phyloP scores from a whole-genome alignment of 2,329 filamentous ascomycete species.

The Colletotrichum zoysiae region DNA sequence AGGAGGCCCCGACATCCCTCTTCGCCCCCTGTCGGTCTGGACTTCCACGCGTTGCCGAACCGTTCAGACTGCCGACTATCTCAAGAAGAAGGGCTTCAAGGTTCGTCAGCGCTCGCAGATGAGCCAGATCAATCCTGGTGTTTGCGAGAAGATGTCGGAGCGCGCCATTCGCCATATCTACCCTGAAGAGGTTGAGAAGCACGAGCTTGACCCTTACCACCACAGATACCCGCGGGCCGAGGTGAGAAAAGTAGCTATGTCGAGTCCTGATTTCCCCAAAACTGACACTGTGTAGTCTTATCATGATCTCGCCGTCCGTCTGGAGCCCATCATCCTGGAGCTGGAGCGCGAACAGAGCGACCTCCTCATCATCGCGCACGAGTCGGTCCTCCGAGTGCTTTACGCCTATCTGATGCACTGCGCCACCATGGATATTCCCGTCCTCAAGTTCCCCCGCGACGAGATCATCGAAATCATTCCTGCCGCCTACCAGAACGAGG shows the following conservation, averaged over 20 bases:
- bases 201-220: conserved; percentile 95
- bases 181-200: conserved; percentile 91
- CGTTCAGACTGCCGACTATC: conserved; percentile 86
- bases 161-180: conserved; percentile 83
- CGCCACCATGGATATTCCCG: conserved; percentile 93
- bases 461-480: conserved; percentile 99
- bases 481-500: conserved; percentile 96
- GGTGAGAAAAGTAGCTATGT: conserved; percentile 60
- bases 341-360: conserved; percentile 97
- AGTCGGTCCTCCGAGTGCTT: conserved; percentile 95
- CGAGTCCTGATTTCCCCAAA: background rate
- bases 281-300: conserved; percentile 76
- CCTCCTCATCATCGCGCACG: conserved; percentile 97
- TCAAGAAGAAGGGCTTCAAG: conserved; percentile 85
- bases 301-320: conserved; percentile 95
- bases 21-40: conserved; percentile 91
- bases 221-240: conserved; percentile 96
- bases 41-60: conserved; percentile 92
- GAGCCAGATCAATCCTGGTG: conserved; percentile 96
- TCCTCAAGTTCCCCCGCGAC: conserved; percentile 91
- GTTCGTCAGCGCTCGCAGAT: conserved; percentile 94
- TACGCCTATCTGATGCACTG: conserved; percentile 99
- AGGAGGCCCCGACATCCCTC: conserved; percentile 74
- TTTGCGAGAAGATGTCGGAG: conserved; percentile 94
- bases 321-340: conserved; percentile 97